Evolutionary conservation across 164 flowering plant genomes (phyloP).

Genomic region (Magnolia kwangsiensis): DNA sequence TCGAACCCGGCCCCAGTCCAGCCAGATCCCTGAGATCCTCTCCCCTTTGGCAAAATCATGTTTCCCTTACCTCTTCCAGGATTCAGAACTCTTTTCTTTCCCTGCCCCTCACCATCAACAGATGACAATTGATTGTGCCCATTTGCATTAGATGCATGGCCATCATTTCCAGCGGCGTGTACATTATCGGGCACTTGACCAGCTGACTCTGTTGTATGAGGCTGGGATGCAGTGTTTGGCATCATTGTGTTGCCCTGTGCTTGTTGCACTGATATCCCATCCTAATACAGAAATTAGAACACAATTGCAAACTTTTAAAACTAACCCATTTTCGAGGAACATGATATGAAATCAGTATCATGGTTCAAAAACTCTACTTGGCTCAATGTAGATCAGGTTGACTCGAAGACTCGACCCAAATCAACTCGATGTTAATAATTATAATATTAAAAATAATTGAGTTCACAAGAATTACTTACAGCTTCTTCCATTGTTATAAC

Average conservation of each 20-base stretch:
- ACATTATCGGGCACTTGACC: constrained; percentile 18
- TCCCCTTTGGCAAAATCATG: constrained; percentile 64
- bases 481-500: too few relatives aligned
- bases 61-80: constrained; percentile 76
- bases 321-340: not conserved
- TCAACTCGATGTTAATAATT: too few relatives aligned
- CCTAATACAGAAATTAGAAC: constrained; percentile 28
- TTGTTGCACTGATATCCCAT: constrained; percentile 23
- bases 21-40: constrained; percentile 61
- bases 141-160: constrained; percentile 21
- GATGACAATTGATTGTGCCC: constrained; percentile 38
- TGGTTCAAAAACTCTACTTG: too few relatives aligned
- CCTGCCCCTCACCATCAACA: constrained; percentile 60
- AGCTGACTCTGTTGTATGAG: constrained; percentile 21
- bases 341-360: too few relatives aligned
- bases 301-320: not conserved
- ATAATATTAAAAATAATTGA: too few relatives aligned
- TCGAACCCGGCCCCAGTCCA: constrained; percentile 99
- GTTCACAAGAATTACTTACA: too few relatives aligned
- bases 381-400: too few relatives aligned
- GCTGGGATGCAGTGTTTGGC: constrained; percentile 25
- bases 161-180: constrained; percentile 30
- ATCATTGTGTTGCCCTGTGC: constrained; percentile 21
- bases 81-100: constrained; percentile 52
- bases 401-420: too few relatives aligned